Evolutionary conservation across 345 rosid genomes (phyloP), one percentile per base, ranked within the genome.

Genomic region (Arabis alpina): DNA sequence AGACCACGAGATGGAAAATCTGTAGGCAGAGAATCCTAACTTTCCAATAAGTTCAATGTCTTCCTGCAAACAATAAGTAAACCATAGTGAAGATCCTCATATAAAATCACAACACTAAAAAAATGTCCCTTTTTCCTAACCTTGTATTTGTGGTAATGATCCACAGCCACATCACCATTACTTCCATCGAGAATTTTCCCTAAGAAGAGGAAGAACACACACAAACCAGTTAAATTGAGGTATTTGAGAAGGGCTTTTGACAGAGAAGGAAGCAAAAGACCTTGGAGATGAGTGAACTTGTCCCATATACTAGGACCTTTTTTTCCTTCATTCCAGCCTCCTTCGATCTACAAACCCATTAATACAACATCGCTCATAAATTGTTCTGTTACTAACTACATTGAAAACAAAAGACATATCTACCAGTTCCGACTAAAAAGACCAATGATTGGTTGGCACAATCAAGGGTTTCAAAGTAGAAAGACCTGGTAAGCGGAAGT

Each of bases 1-100:
- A 63, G 97, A 87, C 98, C 93, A 93, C 0, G 97, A 88, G 49
- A 93, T 79, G 47, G 98, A 93, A 75, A 93, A 90, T 64, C 96
- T 85, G 85, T 93, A 93, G 73, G 92, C 98, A 53, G 57, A 68
- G 74, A 93, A 90, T 41, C 98, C 98, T 58, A 93, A 71, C 62
- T 75, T 76, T 11, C 83, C 74, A 32, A 93, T 80, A 64, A 93
- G 85, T 47, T 87, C 86, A 55, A 93, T 59, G 54, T 93, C 98
- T 77, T 93, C 98, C 98, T 93, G 89, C 6, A 61, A 44, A 63
- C 24, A 85, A 51, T 43, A 66, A 3, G 15, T 9, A 74, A 13
- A 61, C 42, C 30, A 54, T 23, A 36, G 8, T 36, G 24, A 28
- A 49, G 54, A 57, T 34, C 32, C 0, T 19, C 13, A 43, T 27